These are phyloP conservation scores for Sequoiadendron giganteum DNA, from an alignment of 75 land plant genomes.

Conservation along the genomic window DNA sequence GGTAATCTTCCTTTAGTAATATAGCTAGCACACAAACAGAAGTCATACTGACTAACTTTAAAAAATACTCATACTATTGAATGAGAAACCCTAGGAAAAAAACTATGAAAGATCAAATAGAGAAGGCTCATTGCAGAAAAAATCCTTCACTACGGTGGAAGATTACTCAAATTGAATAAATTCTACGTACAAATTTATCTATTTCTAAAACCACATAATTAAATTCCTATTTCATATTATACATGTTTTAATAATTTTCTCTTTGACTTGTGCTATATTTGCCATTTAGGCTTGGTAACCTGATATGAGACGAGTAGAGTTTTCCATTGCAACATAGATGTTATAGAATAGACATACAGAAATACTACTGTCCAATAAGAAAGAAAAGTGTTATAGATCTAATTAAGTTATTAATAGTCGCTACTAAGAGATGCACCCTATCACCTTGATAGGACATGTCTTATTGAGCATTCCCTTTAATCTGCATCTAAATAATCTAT, in stretches of 20 bases:
- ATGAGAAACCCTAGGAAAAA: neutral
- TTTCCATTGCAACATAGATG: neutral
- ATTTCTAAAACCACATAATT: neutral
- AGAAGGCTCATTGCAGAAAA: neutral
- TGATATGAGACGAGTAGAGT: neutral
- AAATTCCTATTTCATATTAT: neutral
- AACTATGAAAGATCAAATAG: neutral
- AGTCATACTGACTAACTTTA: neutral
- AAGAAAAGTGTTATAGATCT: neutral
- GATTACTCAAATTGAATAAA: neutral
- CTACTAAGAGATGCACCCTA: neutral
- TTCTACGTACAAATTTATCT: neutral
- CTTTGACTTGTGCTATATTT: neutral
- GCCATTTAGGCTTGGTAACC: neutral
- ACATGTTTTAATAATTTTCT: neutral
- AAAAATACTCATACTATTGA: neutral
- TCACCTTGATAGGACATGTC: neutral
- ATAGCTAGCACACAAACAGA: constrained; percentile 45
- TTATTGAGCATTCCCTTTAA: too few species aligned
- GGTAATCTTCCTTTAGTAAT: constrained; percentile 69
- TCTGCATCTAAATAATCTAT: too few species aligned
- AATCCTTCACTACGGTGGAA: neutral
- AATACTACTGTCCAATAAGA: neutral
- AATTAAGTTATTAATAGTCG: neutral
- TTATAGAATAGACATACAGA: neutral